These are phyloP conservation scores for Hygrophila difformis DNA, from an alignment of 257 asterid genomes.

Conservation along the genomic window DNA sequence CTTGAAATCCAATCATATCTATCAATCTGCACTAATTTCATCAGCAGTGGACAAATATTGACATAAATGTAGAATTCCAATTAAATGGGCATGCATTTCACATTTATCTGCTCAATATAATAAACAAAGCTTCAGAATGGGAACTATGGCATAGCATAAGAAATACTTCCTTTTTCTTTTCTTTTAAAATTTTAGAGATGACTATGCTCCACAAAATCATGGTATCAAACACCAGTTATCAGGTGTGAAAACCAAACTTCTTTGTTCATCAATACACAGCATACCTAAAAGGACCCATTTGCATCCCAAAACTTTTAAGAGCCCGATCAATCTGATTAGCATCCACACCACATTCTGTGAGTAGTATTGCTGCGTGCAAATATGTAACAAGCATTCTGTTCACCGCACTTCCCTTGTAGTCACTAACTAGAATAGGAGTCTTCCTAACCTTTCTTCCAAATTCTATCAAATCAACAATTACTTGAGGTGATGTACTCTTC, in stretches of 20 bases:
- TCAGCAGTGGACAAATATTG: constrained; percentile 2
- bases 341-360: constrained; percentile 81
- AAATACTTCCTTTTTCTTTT: neutral
- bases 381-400: constrained; percentile 90
- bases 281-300: constrained; percentile 97
- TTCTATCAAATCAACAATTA: constrained; percentile 68
- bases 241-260: neutral
- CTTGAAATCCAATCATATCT: constrained; percentile 30
- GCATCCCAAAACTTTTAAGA: constrained; percentile 86
- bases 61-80: neutral
- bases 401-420: constrained; percentile 95
- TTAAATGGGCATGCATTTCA: neutral
- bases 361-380: constrained; percentile 79
- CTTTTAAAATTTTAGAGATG: constrained; percentile 6
- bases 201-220: neutral
- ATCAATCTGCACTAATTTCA: constrained; percentile 28
- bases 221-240: neutral
- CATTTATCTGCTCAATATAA: neutral
- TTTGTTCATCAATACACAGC: neutral
- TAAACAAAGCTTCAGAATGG: neutral
- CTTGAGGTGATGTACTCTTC: constrained; percentile 79
- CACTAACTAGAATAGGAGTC: constrained; percentile 91
- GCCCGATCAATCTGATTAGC: constrained; percentile 65
- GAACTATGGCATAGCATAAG: too few relatives aligned
- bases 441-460: constrained; percentile 86